A percentile compares a stretch with the other conserved stretches of the same genome.
Conservation (phyloP, 306 rosid genomes). For the Rosa persica region DNA sequence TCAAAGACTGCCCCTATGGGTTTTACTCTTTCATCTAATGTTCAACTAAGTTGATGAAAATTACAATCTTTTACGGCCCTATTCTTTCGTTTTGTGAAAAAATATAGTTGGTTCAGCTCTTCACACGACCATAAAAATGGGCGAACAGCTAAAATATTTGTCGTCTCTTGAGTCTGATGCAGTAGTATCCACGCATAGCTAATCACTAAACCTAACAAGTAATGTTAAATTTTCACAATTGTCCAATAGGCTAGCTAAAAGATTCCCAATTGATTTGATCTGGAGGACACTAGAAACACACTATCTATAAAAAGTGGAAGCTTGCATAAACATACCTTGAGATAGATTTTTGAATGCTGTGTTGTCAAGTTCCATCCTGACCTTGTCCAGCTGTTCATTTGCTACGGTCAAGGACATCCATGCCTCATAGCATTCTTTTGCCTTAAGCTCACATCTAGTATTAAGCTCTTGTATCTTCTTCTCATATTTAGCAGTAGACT, state of each 20-base stretch:
- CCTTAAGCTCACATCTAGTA: constrained; percentile 59
- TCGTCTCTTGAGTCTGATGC: not conserved
- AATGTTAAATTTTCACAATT: not conserved
- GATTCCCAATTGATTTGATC: not conserved
- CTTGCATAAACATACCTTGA: constrained; percentile 44
- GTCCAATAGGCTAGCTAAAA: not conserved
- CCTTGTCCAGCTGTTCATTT: constrained; percentile 62
- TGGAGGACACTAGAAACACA: constrained; percentile 5
- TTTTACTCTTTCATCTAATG: not conserved
- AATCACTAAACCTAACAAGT: not conserved
- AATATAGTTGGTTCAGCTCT: not conserved
- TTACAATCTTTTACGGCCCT: not conserved
- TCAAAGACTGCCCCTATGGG: not conserved
- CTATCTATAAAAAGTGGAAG: constrained; percentile 10
- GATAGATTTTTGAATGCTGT: constrained; percentile 60
- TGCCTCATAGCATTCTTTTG: constrained; percentile 87
- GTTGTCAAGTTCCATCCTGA: constrained; percentile 73
- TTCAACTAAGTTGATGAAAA: not conserved
- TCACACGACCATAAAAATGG: not conserved
- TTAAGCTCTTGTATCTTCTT: constrained; percentile 71
- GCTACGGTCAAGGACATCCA: constrained; percentile 84
- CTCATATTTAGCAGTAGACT: constrained; percentile 63
- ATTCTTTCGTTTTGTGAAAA: not conserved
- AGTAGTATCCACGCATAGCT: not conserved
- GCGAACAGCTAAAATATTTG: not conserved